Conservation (phyloP, 176 grass and related monocot genomes). For the Bolboschoenus planiculmis region DNA sequence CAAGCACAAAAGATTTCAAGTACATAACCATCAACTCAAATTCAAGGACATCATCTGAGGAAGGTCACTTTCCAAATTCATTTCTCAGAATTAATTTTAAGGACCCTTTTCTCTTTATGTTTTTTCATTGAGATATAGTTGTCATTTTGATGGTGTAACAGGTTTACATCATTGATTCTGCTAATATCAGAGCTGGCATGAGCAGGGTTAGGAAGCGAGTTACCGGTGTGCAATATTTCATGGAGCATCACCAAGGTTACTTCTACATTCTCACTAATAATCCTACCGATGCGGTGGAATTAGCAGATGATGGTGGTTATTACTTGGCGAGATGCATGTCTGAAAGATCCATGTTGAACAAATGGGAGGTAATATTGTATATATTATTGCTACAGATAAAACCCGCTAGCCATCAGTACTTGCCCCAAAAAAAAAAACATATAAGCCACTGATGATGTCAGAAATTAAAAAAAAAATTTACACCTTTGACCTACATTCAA, state of each 20-base stretch:
- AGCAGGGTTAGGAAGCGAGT: slow-evolving; percentile 62
- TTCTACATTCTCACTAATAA: slow-evolving; percentile 97
- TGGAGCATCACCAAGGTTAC: slow-evolving; percentile 91
- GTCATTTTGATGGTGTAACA: slow-evolving; percentile 42
- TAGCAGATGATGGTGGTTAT: slow-evolving; percentile 46
- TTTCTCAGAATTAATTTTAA: not conserved
- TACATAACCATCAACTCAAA: slow-evolving; percentile 90
- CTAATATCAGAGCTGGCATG: slow-evolving; percentile 46
- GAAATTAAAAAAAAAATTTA: not conserved
- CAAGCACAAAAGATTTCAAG: slow-evolving; percentile 94
- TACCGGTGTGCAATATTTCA: slow-evolving; percentile 78
- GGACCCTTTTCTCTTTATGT: not conserved
- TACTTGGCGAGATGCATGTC: slow-evolving; percentile 70
- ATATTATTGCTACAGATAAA: not conserved
- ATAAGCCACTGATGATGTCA: no score
- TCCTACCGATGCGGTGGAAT: slow-evolving; percentile 32
- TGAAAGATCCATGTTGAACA: slow-evolving; percentile 56
- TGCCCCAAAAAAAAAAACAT: no score
- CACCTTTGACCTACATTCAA: not conserved
- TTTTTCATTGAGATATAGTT: slow-evolving; percentile 24
- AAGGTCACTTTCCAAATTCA: slow-evolving; percentile 52
- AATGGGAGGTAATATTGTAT: slow-evolving; percentile 61
- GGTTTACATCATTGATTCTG: slow-evolving; percentile 81
- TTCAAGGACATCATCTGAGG: slow-evolving; percentile 92
- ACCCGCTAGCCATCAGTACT: not conserved